These are phyloP conservation scores for Leccinum pachyderme DNA, from an alignment of 1,284 basidiomycete genomes.

Conservation along the genomic window DNA sequence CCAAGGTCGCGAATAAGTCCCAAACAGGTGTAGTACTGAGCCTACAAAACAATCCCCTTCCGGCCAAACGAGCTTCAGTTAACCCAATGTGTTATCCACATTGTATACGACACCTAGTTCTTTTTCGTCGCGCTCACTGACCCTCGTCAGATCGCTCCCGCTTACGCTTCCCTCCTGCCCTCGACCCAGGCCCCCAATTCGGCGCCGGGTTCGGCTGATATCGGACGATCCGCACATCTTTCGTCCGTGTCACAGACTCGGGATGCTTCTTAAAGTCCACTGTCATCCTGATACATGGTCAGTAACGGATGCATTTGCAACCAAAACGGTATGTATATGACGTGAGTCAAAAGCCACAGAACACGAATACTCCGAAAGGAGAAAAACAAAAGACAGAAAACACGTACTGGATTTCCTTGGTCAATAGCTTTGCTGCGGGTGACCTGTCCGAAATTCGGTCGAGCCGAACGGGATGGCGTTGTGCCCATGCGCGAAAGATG, in stretches of 20 bases:
- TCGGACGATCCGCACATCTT: slow-evolving; percentile 75
- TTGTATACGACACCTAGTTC: neutral
- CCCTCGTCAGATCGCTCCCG: slow-evolving; percentile 30
- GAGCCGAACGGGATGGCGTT: slow-evolving; percentile 79
- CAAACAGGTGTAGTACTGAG: neutral
- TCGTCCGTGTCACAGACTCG: slow-evolving; percentile 54
- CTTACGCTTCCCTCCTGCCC: slow-evolving; percentile 48
- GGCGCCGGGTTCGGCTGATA: slow-evolving; percentile 91
- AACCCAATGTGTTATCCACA: neutral
- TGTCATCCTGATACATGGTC: slow-evolving; percentile 44
- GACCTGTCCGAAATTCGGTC: slow-evolving; percentile 75
- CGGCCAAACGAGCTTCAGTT: no score
- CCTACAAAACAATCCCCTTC: neutral
- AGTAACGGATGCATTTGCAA: neutral
- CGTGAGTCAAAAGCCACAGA: neutral
- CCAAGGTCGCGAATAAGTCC: neutral
- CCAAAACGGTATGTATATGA: neutral
- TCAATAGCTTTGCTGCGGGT: slow-evolving; percentile 63
- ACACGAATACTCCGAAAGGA: slow-evolving; percentile 1
- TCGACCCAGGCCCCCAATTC: slow-evolving; percentile 89
- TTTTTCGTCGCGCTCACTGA: neutral
- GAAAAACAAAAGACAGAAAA: slow-evolving; percentile 5
- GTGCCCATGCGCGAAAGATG: slow-evolving; percentile 82
- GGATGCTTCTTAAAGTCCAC: slow-evolving; percentile 78
- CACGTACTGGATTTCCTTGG: slow-evolving; percentile 64